Conservation (phyloP, 2,329 filamentous ascomycete genomes). For the Arthrobotrys conoides region DNA sequence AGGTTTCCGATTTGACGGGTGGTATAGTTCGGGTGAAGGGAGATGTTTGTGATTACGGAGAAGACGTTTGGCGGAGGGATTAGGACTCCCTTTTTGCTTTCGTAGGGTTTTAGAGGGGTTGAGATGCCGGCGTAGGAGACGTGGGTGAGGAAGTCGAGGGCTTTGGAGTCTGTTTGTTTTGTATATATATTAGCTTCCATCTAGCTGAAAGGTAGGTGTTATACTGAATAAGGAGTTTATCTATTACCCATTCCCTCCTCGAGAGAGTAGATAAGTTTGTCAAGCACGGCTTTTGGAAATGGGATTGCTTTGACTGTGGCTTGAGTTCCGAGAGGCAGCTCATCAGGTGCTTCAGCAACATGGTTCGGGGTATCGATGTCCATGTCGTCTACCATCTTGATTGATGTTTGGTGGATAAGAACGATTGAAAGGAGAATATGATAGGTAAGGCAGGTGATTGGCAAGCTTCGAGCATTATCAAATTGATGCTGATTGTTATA, state of each 20-base stretch:
- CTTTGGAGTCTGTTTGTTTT: slow-evolving; percentile 41
- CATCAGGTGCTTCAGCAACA: not conserved
- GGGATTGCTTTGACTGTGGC: slow-evolving; percentile 26
- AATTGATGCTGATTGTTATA: not conserved
- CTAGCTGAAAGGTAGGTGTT: not conserved
- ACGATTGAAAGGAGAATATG: not conserved
- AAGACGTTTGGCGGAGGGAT: slow-evolving; percentile 48
- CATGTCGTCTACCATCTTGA: slow-evolving; percentile 12
- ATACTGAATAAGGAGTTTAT: not conserved
- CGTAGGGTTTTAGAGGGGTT: slow-evolving; percentile 18
- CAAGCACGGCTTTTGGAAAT: slow-evolving; percentile 30
- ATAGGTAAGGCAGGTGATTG: not conserved
- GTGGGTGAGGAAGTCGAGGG: slow-evolving; percentile 43
- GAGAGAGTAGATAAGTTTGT: slow-evolving; percentile 16
- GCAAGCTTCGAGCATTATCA: not conserved
- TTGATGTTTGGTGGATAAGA: not conserved
- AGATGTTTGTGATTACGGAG: slow-evolving; percentile 49
- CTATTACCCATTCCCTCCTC: slow-evolving; percentile 50
- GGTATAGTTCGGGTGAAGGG: slow-evolving; percentile 52
- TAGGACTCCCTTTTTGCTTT: slow-evolving; percentile 27
- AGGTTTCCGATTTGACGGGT: slow-evolving; percentile 30
- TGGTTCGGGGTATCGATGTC: slow-evolving; percentile 2
- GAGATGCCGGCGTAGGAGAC: slow-evolving; percentile 49
- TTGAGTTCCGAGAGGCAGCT: slow-evolving; percentile 22
- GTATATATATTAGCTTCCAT: not conserved